These are phyloP conservation scores for Gillenia trifoliata DNA, from an alignment of 306 rosid genomes.

Conservation along the genomic window DNA sequence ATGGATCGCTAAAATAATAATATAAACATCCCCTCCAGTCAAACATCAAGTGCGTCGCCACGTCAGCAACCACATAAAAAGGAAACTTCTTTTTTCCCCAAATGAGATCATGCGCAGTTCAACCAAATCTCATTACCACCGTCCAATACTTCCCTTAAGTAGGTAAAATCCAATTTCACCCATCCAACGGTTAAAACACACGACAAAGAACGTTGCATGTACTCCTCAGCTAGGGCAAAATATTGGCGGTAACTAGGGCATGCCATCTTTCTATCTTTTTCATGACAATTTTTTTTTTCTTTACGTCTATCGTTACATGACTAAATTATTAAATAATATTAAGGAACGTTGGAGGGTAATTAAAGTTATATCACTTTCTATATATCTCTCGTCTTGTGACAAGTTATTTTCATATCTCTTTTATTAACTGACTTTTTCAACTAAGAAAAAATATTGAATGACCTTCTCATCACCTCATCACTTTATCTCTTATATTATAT, in stretches of 20 bases:
- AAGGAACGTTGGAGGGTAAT: too few relatives aligned
- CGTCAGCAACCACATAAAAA: conserved; percentile 20
- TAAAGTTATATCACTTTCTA: background rate
- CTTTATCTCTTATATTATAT: background rate
- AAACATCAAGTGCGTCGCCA: conserved; percentile 26
- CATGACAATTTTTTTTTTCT: background rate
- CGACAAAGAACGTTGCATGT: background rate
- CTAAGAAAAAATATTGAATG: too few relatives aligned
- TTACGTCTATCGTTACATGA: too few relatives aligned
- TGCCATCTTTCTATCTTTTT: too few relatives aligned
- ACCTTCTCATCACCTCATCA: too few relatives aligned
- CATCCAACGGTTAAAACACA: background rate
- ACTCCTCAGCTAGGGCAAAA: background rate
- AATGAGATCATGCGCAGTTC: conserved; percentile 5
- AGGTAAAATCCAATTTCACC: background rate
- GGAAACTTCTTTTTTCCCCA: background rate
- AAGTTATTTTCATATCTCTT: background rate
- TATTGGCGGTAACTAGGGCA: background rate
- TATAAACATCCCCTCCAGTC: background rate
- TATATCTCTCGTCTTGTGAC: too few relatives aligned
- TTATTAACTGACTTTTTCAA: background rate
- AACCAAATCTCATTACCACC: background rate
- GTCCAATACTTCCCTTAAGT: background rate
- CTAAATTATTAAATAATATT: too few relatives aligned
- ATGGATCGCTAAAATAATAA: conserved; percentile 5